Percentiles rank a stretch among this genome's conserved stretches.
These are phyloP conservation scores for Thymus mandschuricus DNA, from an alignment of 257 asterid genomes.

Conservation along the genomic window DNA sequence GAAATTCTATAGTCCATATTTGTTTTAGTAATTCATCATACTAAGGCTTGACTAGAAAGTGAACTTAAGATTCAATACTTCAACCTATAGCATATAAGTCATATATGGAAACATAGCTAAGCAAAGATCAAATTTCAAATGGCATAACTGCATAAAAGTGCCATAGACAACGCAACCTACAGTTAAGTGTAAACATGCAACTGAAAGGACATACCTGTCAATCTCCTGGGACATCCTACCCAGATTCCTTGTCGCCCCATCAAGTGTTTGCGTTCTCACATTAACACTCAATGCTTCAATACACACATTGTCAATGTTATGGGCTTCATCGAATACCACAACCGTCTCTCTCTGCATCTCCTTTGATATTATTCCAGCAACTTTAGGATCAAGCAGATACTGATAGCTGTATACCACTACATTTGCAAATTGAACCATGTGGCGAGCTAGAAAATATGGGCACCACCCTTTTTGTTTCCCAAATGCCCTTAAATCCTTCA, in stretches of 20 bases:
- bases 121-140: slow-evolving; percentile 11
- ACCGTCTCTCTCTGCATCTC: slow-evolving; percentile 98
- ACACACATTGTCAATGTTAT: slow-evolving; percentile 96
- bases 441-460: slow-evolving; percentile 87
- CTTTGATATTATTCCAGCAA: slow-evolving; percentile 93
- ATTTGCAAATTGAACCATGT: slow-evolving; percentile 95
- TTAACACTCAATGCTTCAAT: slow-evolving; percentile 97
- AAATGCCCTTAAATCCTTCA: slow-evolving; percentile 76
- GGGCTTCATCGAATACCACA: slow-evolving; percentile 99
- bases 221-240: slow-evolving; percentile 88
- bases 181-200: background rate
- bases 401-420: slow-evolving; percentile 98
- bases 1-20: background rate
- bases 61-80: background rate
- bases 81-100: background rate
- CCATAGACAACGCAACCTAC: slow-evolving; percentile 9
- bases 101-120: background rate
- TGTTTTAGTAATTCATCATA: slow-evolving; percentile 2
- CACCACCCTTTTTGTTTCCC: slow-evolving; percentile 97
- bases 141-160: background rate
- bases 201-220: slow-evolving; percentile 64
- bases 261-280: slow-evolving; percentile 93
- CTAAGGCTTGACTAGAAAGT: background rate
- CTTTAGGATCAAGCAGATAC: slow-evolving; percentile 97
- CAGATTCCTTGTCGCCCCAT: slow-evolving; percentile 93